A percentile compares a stretch with the other conserved stretches of the same genome.
phyloP scores from a whole-genome alignment of 805 yeast genomes.

The Teunomyces tritomae region DNA sequence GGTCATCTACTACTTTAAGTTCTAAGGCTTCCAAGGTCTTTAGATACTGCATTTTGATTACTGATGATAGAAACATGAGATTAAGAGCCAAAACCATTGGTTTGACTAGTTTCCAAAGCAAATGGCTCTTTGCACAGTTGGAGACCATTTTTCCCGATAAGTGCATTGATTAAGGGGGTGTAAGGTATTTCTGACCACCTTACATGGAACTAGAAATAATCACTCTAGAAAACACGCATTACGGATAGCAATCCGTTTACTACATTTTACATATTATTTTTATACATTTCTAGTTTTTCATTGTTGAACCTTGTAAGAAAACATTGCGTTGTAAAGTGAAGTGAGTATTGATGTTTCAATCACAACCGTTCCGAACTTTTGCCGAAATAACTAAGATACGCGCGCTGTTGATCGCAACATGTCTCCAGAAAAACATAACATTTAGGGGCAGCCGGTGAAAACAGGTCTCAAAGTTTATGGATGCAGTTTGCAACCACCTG shows the following conservation, averaged over 20 bases:
- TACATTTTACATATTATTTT: constrained; percentile 2
- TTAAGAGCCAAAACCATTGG: constrained; percentile 60
- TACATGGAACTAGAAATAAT: background rate
- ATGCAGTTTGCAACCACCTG: background rate
- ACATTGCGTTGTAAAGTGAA: background rate
- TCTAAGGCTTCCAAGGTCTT: constrained; percentile 37
- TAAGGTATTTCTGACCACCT: background rate
- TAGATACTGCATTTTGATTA: constrained; percentile 59
- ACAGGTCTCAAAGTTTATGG: background rate
- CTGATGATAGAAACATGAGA: constrained; percentile 75
- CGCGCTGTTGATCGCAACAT: background rate
- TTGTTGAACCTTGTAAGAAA: background rate
- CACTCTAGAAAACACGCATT: background rate
- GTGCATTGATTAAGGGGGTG: constrained; percentile 46
- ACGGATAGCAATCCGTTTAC: constrained; percentile 2
- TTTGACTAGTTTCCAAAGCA: constrained; percentile 52
- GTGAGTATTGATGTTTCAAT: background rate
- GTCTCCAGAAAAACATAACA: background rate
- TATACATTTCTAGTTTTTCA: background rate
- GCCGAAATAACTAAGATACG: background rate
- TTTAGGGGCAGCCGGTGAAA: background rate
- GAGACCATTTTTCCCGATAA: constrained; percentile 46
- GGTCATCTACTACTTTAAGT: background rate
- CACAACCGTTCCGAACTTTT: background rate
- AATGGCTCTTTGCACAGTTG: constrained; percentile 57